Percentiles rank a stretch among this genome's conserved stretches.
Evolutionary conservation across 1,139 yeast genomes (phyloP).

Genomic region (Kurtzmaniella quercitrusa): DNA sequence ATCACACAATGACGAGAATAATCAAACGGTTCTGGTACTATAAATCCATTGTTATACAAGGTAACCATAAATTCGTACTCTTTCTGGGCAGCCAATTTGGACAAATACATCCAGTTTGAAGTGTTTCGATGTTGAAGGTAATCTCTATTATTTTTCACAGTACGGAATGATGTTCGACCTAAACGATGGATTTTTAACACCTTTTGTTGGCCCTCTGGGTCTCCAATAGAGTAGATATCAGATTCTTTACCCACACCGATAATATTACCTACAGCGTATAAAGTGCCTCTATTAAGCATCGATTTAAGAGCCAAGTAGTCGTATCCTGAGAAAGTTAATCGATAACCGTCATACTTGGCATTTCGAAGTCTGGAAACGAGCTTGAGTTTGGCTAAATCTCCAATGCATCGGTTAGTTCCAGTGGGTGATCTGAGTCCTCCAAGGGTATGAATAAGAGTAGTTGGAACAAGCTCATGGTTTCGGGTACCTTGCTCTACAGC

Average conservation of each 20-base stretch:
- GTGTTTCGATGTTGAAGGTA: slow-evolving; percentile 67
- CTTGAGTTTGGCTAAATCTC: slow-evolving; percentile 83
- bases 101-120: slow-evolving; percentile 87
- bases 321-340: slow-evolving; percentile 82
- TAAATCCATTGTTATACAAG: slow-evolving; percentile 68
- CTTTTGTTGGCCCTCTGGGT: slow-evolving; percentile 55
- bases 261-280: slow-evolving; percentile 78
- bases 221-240: slow-evolving; percentile 86
- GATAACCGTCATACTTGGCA: slow-evolving; percentile 88
- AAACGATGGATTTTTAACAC: slow-evolving; percentile 88
- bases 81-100: slow-evolving; percentile 85
- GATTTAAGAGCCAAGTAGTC: slow-evolving; percentile 88
- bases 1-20: slow-evolving; percentile 87
- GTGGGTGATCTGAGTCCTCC: slow-evolving; percentile 76
- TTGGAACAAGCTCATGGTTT: slow-evolving; percentile 94
- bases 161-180: slow-evolving; percentile 89
- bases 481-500: slow-evolving; percentile 90
- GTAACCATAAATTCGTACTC: slow-evolving; percentile 86
- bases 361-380: slow-evolving; percentile 75
- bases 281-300: slow-evolving; percentile 65
- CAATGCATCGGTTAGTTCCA: slow-evolving; percentile 73
- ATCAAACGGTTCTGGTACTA: slow-evolving; percentile 86
- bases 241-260: slow-evolving; percentile 98
- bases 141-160: slow-evolving; percentile 91
- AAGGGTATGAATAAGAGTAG: slow-evolving; percentile 71